Evolutionary conservation across 352 stramenopile genomes (phyloP), one percentile per base, ranked within the genome.

Genomic region (Globisporangium middletonii): DNA sequence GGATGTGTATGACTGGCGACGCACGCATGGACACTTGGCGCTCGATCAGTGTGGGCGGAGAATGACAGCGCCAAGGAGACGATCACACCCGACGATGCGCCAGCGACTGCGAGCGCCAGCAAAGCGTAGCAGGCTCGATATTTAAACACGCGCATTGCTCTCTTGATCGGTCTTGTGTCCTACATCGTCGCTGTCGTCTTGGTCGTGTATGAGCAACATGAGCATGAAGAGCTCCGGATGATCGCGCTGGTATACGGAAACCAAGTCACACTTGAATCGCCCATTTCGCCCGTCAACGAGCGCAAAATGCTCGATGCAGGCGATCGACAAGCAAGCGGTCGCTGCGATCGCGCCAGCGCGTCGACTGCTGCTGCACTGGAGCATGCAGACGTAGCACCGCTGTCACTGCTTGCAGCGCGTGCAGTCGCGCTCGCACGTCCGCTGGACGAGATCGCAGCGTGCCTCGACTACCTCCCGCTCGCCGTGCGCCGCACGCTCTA

Each of bases 21-120:
- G n/a, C n/a, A n/a, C n/a, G n/a, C n/a, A 44, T 6, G 2, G 41
- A 44, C 13, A 5, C 0, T 5, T n/a, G 13, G 41, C 11, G 26
- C 27, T 23, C 19, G 15, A 28, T 37, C 18, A 89, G 81, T 92
- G 30, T 92, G 82, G 82, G 79, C 82, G 5, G 77, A 89, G 58
- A 54, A 57, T 8, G 70, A 84, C 50, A 68, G 72, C 54, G 41
- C 55, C 7, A 64, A 57, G 44, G 47, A 65, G n/a, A 26, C 23
- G 45, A 50, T 42, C 33, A 59, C 56, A 23, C 42, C 57, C 8
- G 66, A 69, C 12, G 58, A 65, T 6, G 30, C 50, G 33, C 44
- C 46, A 7, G 28, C 50, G 11, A 64, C 51, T 7, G 59, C 55
- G 2, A 59, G 45, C n/a, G 41, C 44, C n/a, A 65, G 38, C 47